These are phyloP conservation scores for Phytophthora pisi DNA, from an alignment of 352 stramenopile species.

Conservation along the genomic window DNA sequence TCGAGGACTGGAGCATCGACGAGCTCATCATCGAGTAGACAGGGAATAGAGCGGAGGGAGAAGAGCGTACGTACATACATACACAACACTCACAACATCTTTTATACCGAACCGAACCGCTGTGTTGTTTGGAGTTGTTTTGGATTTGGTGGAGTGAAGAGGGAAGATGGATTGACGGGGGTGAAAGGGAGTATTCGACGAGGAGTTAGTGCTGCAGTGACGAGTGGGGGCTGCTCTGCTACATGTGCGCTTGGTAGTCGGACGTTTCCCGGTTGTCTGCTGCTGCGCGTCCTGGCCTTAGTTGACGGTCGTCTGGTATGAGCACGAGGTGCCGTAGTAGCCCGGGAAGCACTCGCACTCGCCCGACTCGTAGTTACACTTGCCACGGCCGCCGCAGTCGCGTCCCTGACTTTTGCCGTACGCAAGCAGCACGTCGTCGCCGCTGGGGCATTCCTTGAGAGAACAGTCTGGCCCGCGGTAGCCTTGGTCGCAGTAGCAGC, in stretches of 20 bases:
- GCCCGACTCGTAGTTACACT: constrained; percentile 94
- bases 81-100: constrained; percentile 9
- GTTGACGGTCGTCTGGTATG: constrained; percentile 80
- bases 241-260: neutral
- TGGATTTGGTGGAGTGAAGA: neutral
- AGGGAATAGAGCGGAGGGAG: neutral
- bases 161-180: neutral
- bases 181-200: constrained; percentile 14
- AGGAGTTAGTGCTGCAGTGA: constrained; percentile 8
- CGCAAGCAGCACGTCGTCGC: constrained; percentile 89
- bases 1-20: constrained; percentile 99
- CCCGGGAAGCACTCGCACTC: constrained; percentile 95
- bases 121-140: neutral
- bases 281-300: constrained; percentile 36
- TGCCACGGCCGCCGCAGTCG: constrained; percentile 94
- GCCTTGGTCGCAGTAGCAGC: constrained; percentile 94
- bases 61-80: neutral
- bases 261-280: neutral
- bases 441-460: constrained; percentile 94
- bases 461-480: constrained; percentile 96
- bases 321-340: constrained; percentile 95
- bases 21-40: constrained; percentile 99
- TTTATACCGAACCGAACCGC: constrained; percentile 9
- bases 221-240: neutral
- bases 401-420: constrained; percentile 78